Conservation (phyloP, 805 yeast genomes). For the Yarrowia divulgata region DNA sequence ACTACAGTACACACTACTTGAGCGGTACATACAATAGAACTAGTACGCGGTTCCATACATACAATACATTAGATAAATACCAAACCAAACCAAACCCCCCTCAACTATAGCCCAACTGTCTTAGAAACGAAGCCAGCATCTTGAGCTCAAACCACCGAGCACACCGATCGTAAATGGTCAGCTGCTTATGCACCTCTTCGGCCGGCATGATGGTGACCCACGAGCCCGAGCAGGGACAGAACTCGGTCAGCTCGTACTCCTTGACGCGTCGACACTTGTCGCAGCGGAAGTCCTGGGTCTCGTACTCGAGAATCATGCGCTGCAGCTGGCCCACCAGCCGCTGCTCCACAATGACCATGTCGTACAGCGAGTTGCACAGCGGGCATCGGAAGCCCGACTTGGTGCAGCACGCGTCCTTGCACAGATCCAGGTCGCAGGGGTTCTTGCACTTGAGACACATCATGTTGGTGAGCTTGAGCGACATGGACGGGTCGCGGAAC, state of each 20-base stretch:
- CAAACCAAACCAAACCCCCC: not conserved
- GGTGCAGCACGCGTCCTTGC: slow-evolving; percentile 61
- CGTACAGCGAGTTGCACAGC: slow-evolving; percentile 69
- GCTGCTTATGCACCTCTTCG: slow-evolving; percentile 55
- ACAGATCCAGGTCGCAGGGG: slow-evolving; percentile 79
- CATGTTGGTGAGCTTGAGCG: slow-evolving; percentile 69
- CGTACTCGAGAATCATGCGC: slow-evolving; percentile 63
- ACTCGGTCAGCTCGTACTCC: slow-evolving; percentile 70
- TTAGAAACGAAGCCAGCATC: slow-evolving; percentile 29
- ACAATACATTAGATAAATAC: slow-evolving; percentile 17
- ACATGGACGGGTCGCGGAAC: slow-evolving; percentile 76
- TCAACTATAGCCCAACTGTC: slow-evolving; percentile 25
- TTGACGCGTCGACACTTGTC: slow-evolving; percentile 73
- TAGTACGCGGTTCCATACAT: too few species aligned
- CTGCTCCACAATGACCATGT: slow-evolving; percentile 79
- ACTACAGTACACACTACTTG: too few species aligned
- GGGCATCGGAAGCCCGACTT: slow-evolving; percentile 63
- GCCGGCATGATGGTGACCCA: slow-evolving; percentile 69
- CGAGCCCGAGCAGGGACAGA: slow-evolving; percentile 87
- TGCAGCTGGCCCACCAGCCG: slow-evolving; percentile 70
- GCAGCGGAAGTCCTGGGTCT: slow-evolving; percentile 83
- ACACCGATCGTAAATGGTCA: slow-evolving; percentile 55
- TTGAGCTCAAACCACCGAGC: slow-evolving; percentile 32
- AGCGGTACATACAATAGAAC: not conserved
- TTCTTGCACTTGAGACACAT: slow-evolving; percentile 81